A percentile compares a stretch with the other conserved stretches of the same genome.
These are phyloP conservation scores for Parastagonospora nodorum DNA, from an alignment of 2,329 filamentous ascomycete species.

Conservation along the genomic window DNA sequence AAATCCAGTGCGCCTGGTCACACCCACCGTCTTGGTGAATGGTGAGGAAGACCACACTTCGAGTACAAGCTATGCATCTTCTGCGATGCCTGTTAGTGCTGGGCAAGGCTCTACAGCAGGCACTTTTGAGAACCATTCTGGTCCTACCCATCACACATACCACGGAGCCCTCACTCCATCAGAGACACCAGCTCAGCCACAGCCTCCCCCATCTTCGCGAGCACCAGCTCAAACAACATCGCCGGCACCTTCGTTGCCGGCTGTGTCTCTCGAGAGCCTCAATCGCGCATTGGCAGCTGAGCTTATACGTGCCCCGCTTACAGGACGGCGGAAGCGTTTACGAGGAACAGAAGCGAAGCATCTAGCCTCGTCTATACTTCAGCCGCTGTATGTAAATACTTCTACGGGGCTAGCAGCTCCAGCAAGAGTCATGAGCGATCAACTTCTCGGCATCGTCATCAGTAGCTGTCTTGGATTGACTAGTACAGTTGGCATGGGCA, in stretches of 20 bases:
- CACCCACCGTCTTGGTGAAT: slow-evolving; percentile 61
- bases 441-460: slow-evolving; percentile 47
- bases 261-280: slow-evolving; percentile 47
- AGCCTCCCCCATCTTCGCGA: slow-evolving; percentile 15
- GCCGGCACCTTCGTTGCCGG: slow-evolving; percentile 10
- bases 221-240: slow-evolving; percentile 13
- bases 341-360: slow-evolving; percentile 54
- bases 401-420: slow-evolving; percentile 19
- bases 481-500: slow-evolving; percentile 44
- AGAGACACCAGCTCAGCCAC: slow-evolving; percentile 34
- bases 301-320: slow-evolving; percentile 52
- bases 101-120: slow-evolving; percentile 20
- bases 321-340: slow-evolving; percentile 49
- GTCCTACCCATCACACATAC: slow-evolving; percentile 30
- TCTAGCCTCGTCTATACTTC: slow-evolving; percentile 52
- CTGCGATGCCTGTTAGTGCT: slow-evolving; percentile 21
- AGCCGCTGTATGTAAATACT: slow-evolving; percentile 42
- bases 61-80: slow-evolving; percentile 28
- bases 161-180: slow-evolving; percentile 33
- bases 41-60: slow-evolving; percentile 48
- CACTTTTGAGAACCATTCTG: slow-evolving; percentile 21
- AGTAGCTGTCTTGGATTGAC: slow-evolving; percentile 50
- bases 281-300: slow-evolving; percentile 54
- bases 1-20: slow-evolving; percentile 66
- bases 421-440: slow-evolving; percentile 40